Base-by-base conservation (phyloP, 2,329 filamentous ascomycete species). In the Curvularia sp. region DNA sequence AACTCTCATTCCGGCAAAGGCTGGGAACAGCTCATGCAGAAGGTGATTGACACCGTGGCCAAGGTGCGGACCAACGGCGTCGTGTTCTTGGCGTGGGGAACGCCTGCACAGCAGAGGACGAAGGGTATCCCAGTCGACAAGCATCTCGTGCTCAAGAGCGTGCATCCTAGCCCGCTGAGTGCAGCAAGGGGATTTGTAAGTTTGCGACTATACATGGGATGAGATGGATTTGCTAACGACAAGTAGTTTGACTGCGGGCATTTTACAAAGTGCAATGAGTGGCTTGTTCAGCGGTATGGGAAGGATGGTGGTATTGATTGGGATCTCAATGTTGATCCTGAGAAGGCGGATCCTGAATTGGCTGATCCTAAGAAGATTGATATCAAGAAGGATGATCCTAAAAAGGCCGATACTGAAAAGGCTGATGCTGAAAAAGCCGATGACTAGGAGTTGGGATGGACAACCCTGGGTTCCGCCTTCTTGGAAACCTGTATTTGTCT, bases 51-150 rank as follows among this genome's bases (percentile, higher is more conserved):
- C 65, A 85, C 91, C 0, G 91, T 98, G 1, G 90, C 90, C 0
- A 87, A 89, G 72, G 88, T 90, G 67, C 85, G 93, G 44, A 88
- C 86, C 0, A 83, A 84, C 28, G 95, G 95, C 1, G 94, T 99
- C 1, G 95, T 97, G 4, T 99, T 97, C 74, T 81, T 99, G 77
- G 94, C 94, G 0, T 99, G 95, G 95, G 95, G 95, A 15, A 88
- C 83, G 5, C 91, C 92, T 1, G 95, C 95, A 0, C 90, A 88
- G 55, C 90, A 92, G 80, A 83, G 93, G 55, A 91, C 96, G 22
- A 80, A 84, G 42, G 89, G 88, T 66, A 84, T 98, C 52, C 89
- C 95, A 72, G 81, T 78, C 50, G 83, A 86, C 64, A 88, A 85
- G 69, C 94, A 99, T 79, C 83, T 92, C 46, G 91, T 99, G 38